These are phyloP conservation scores for Nicotiana sylvestris DNA, from an alignment of 257 asterid species.

Conservation along the genomic window DNA sequence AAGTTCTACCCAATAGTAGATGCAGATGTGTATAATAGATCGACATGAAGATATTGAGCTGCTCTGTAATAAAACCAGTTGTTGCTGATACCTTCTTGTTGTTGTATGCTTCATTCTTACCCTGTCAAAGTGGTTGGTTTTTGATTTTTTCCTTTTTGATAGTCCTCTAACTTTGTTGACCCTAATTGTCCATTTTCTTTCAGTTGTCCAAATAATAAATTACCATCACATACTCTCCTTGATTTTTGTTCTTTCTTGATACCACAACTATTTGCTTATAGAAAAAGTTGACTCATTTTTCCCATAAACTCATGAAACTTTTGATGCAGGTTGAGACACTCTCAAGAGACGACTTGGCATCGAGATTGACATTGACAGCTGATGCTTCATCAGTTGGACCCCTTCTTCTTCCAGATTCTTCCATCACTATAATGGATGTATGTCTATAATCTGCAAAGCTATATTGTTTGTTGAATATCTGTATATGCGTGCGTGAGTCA, in stretches of 20 bases:
- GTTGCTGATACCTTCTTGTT: too few species aligned
- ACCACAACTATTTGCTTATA: neutral
- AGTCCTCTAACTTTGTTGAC: neutral
- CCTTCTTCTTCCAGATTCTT: slow-evolving; percentile 80
- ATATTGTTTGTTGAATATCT: neutral
- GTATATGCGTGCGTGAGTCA: neutral
- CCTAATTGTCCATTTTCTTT: neutral
- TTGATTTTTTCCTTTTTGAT: neutral
- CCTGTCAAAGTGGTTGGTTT: neutral
- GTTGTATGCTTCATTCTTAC: neutral
- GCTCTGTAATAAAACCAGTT: too few species aligned
- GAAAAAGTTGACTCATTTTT: slow-evolving; percentile 13
- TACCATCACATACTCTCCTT: neutral
- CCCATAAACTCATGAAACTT: slow-evolving; percentile 13
- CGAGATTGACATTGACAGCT: slow-evolving; percentile 81
- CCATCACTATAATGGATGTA: slow-evolving; percentile 89
- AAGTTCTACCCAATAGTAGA: too few species aligned
- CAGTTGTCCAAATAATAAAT: neutral
- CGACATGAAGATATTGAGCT: too few species aligned
- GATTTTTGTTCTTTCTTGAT: neutral
- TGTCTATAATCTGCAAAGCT: slow-evolving; percentile 7
- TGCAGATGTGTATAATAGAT: too few species aligned
- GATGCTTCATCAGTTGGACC: slow-evolving; percentile 79
- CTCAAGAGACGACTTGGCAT: slow-evolving; percentile 83
- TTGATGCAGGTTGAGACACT: slow-evolving; percentile 78